Evolutionary conservation across 768 basidiomycete species (phyloP).

Genomic region (Tulasnella sp.): DNA sequence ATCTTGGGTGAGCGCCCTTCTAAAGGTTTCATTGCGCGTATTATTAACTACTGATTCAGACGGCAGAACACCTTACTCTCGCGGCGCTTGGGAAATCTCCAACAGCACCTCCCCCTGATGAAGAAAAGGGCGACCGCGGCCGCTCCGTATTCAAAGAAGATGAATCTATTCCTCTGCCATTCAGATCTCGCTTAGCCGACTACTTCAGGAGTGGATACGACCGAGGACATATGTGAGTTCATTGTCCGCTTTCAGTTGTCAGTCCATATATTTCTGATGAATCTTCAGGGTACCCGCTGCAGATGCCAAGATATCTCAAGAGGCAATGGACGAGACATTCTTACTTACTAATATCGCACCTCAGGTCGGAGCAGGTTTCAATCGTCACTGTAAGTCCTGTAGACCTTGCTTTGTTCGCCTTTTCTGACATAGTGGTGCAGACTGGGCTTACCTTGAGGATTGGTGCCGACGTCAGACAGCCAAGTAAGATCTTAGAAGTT

Average conservation of each 20-base stretch:
- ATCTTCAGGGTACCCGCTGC: constrained; percentile 78
- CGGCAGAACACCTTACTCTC: constrained; percentile 85
- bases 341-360: constrained; percentile 91
- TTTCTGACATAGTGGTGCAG: constrained; percentile 30
- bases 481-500: constrained; percentile 24
- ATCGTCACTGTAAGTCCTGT: constrained; percentile 63
- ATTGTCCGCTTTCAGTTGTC: background rate
- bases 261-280: constrained; percentile 3
- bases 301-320: constrained; percentile 83
- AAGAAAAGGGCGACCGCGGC: constrained; percentile 42
- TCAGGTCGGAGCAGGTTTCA: constrained; percentile 96
- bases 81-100: constrained; percentile 49
- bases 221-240: constrained; percentile 83
- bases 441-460: constrained; percentile 94
- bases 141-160: constrained; percentile 80
- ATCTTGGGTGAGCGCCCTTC: constrained; percentile 56
- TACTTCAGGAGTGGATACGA: constrained; percentile 93
- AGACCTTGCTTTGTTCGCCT: background rate
- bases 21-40: background rate
- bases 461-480: constrained; percentile 85
- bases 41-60: constrained; percentile 34
- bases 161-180: constrained; percentile 53
- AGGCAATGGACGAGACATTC: constrained; percentile 96
- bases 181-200: constrained; percentile 74
- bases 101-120: constrained; percentile 24